Base-by-base conservation (phyloP, 441 rosid genomes). In the Syzygium malaccense region DNA sequence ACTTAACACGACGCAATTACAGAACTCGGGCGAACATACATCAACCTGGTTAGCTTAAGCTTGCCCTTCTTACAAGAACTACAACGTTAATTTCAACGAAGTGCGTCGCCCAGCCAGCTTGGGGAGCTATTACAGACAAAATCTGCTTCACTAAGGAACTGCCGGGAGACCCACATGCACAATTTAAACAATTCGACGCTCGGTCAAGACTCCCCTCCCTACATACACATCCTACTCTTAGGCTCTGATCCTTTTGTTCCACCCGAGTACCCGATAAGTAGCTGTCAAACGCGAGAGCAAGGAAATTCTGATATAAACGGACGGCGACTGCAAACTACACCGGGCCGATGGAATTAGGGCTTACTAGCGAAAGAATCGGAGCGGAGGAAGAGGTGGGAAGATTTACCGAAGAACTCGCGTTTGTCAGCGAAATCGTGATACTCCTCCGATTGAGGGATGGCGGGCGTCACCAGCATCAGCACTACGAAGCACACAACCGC, bases 361-460 rank as follows among this genome's bases (percentile, higher is more conserved):
- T 75, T 41, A 2, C n/a, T 41, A 23, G 83, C 0, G 83, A 37
- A 23, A 1, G 53, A 12, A 75, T 6, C 18, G 32, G 23, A 75
- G 30, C 68, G 17, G 11, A n/a, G 8, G 8, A 64, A 89, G 23
- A 15, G 79, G 55, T 48, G 25, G 60, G 64, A 55, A 75, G 83
- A 41, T 60, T 60, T 91, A 97, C 98, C 97, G 48, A 97, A 90
- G 93, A 94, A 96, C 86, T 93, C 60, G 90, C 98, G 98, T 87
- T 96, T 91, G 91, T 97, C 99, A 83, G 99, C 99, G 92, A 97
- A 97, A 91, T 96, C 93, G 90, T 97, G 99, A 91, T 96, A 97
- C 75, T 90, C 94, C 88, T 97, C 93, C 87, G 96, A 91, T 85
- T 97, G 99, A 89, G 99, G 98, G 54, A 97, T 96, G 32, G 92